Percentiles rank a stretch among this genome's conserved stretches.
Evolutionary conservation across 306 rosid genomes (phyloP).

Genomic region (Casuarina glauca): DNA sequence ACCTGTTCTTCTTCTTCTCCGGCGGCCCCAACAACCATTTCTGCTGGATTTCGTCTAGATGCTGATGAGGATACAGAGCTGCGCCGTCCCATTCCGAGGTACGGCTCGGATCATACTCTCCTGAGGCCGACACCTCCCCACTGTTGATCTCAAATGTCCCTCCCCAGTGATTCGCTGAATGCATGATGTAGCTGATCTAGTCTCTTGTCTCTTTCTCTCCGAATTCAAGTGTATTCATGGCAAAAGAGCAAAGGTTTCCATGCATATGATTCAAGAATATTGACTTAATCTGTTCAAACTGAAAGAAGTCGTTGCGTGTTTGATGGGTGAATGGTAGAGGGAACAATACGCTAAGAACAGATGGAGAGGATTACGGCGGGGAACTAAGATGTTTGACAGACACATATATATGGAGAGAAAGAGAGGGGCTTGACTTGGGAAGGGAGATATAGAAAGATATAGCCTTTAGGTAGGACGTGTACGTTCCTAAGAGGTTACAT

Average conservation of each 20-base stretch:
- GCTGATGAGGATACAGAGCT: conserved; percentile 32
- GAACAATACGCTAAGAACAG: too few species aligned
- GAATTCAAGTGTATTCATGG: background rate
- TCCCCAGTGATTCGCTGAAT: conserved; percentile 60
- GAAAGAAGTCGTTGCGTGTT: too few species aligned
- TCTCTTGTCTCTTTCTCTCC: background rate
- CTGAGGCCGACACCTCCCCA: conserved; percentile 6
- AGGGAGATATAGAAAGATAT: background rate
- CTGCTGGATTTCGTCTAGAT: conserved; percentile 43
- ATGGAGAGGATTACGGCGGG: too few species aligned
- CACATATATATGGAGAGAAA: background rate
- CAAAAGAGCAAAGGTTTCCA: background rate
- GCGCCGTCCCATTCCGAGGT: conserved; percentile 50
- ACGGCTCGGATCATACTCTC: background rate
- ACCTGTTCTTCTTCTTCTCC: conserved; percentile 30
- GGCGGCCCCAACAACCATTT: conserved; percentile 49
- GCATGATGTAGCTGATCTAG: conserved; percentile 29
- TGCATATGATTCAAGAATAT: background rate
- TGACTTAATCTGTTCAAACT: too few species aligned
- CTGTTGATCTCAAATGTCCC: conserved; percentile 44
- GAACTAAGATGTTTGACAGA: too few species aligned
- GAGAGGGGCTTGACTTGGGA: background rate
- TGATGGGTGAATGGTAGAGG: too few species aligned
- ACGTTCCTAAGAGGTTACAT: too few species aligned
- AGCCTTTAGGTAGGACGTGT: background rate